Base-by-base conservation (phyloP, 768 basidiomycete species). In the Amylocystis lapponica region DNA sequence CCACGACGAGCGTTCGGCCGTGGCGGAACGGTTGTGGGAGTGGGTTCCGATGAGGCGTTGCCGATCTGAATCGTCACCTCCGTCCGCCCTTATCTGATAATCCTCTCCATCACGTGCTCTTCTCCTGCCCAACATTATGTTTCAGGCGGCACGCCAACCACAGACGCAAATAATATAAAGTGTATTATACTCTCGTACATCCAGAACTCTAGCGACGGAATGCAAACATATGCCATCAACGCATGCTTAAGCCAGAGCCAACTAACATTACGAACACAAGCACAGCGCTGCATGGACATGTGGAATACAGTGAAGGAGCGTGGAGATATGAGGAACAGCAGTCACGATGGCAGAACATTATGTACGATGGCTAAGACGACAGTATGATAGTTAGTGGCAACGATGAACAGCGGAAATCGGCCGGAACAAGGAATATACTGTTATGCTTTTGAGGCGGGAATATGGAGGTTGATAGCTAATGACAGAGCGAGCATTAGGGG, bases 381-480 rank as follows among this genome's bases (percentile, higher is more conserved):
- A 50, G 48, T 39, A 46, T 31, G 36, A 33, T 43, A 19, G 45
- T 50, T 46, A 50, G 45, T 40, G 45, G 40, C 30, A 34, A 36
- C 13, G 32, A 23, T 17, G 19, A 21, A 21, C 25, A 16, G 36
- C 27, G 29, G 13, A 40, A 32, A 20, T 23, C 22, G 35, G 35
- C 20, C 20, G 29, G 35, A 4, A 20, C 21, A 44, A 36, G n/a
- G 27, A 36, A 26, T 12, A 38, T 46, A 35, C 36, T 45, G 54
- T 72, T 75, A 85, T 57, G 78, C 67, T 70, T 88, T 87, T 52
- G 84, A 85, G 47, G 83, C 76, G 46, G 87, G 88, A 49, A 92
- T 90, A 57, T 92, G 85, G 48, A 90, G 76, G 58, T 92, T 92
- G 59, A 92, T 92, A 17, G 89, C 89, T 92, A 51, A 27, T 43